phyloP scores from a whole-genome alignment of 1,139 yeast species.

The Pichia inconspicua region DNA sequence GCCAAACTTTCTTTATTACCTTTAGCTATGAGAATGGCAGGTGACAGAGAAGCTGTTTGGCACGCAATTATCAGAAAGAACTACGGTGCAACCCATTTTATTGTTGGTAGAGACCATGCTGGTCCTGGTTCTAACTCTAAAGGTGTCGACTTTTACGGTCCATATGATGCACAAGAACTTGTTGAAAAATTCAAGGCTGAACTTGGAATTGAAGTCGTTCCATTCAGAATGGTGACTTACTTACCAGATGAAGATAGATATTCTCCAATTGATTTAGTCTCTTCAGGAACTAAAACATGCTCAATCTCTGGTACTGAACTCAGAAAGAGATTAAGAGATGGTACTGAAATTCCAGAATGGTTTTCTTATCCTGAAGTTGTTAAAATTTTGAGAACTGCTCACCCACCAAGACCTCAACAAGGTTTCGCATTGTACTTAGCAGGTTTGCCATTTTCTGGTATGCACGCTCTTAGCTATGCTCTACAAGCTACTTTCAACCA shows the following conservation, averaged over 20 bases:
- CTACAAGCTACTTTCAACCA: conserved; percentile 87
- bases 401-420: conserved; percentile 85
- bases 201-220: conserved; percentile 83
- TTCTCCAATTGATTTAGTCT: conserved; percentile 90
- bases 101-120: conserved; percentile 89
- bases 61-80: conserved; percentile 95
- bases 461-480: conserved; percentile 70
- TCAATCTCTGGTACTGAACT: conserved; percentile 94
- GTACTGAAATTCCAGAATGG: conserved; percentile 90
- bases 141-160: conserved; percentile 94
- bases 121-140: conserved; percentile 91
- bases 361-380: conserved; percentile 97
- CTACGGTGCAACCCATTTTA: conserved; percentile 94
- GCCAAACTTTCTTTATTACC: conserved; percentile 86
- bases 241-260: conserved; percentile 93
- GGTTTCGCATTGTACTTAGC: conserved; percentile 71
- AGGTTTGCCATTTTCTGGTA: conserved; percentile 50
- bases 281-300: conserved; percentile 70
- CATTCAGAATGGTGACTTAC: conserved; percentile 95
- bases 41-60: conserved; percentile 98
- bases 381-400: conserved; percentile 78
- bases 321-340: conserved; percentile 79
- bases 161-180: conserved; percentile 90
- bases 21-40: conserved; percentile 98
- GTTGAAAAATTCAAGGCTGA: conserved; percentile 72